Evolutionary conservation across 208 protist species (phyloP).

Genomic region (Acanthamoeba sp.): DNA sequence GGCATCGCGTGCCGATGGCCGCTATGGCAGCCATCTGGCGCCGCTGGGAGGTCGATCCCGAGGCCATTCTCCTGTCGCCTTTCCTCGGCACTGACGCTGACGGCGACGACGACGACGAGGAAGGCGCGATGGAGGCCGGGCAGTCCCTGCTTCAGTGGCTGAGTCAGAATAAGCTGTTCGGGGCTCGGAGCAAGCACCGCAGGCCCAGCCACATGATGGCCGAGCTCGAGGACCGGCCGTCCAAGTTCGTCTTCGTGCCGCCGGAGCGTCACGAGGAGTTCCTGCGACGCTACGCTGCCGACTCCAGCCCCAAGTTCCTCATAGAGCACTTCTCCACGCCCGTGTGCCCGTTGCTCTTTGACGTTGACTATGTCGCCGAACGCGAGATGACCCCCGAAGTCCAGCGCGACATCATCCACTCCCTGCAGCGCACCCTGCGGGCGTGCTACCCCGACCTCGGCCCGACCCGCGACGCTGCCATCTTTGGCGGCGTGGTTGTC

Average conservation of each 20-base stretch:
- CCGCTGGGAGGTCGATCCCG: conserved; percentile 40
- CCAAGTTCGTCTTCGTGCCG: conserved; percentile 58
- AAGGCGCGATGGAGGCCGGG: neutral
- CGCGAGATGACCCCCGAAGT: neutral
- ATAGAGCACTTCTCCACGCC: conserved; percentile 1
- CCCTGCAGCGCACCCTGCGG: neutral
- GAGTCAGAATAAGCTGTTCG: conserved; percentile 8
- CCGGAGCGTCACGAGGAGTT: neutral
- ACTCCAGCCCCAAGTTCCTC: conserved; percentile 33
- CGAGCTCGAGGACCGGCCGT: neutral
- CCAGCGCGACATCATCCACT: neutral
- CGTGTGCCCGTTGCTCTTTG: conserved; percentile 17
- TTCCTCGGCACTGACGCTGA: neutral
- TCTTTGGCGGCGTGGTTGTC: neutral
- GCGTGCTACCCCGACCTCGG: neutral
- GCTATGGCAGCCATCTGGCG: conserved; percentile 40
- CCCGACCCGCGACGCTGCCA: neutral
- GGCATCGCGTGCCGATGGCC: conserved; percentile 42
- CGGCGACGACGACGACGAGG: neutral
- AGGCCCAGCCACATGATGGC: conserved; percentile 40
- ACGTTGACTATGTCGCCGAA: conserved; percentile 1
- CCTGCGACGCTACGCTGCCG: conserved; percentile 5
- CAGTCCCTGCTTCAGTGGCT: conserved; percentile 39
- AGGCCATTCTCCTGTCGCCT: conserved; percentile 35
- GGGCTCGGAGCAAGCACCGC: neutral